These are phyloP conservation scores for Talaromyces wortmannii DNA, from an alignment of 495 filamentous ascomycete species.

Conservation along the genomic window DNA sequence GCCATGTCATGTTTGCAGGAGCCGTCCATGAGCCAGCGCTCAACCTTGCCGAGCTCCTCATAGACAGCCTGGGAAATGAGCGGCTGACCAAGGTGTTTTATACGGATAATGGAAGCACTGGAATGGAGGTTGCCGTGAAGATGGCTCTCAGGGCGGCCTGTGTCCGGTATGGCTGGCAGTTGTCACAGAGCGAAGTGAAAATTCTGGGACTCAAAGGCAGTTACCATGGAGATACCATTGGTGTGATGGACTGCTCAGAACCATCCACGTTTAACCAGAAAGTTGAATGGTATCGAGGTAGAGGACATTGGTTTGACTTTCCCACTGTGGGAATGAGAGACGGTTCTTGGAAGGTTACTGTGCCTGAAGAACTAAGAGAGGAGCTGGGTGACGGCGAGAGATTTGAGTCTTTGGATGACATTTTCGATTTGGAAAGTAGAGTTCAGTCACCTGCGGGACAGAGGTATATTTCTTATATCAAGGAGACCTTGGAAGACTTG, in stretches of 20 bases:
- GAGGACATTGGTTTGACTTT: slow-evolving; percentile 71
- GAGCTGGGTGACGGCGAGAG: slow-evolving; percentile 36
- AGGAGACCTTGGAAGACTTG: slow-evolving; percentile 39
- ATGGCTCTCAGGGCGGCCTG: slow-evolving; percentile 65
- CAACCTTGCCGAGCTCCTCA: slow-evolving; percentile 50
- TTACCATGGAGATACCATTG: slow-evolving; percentile 79
- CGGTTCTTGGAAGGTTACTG: slow-evolving; percentile 55
- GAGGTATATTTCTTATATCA: slow-evolving; percentile 54
- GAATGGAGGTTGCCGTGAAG: slow-evolving; percentile 72
- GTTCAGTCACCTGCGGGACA: slow-evolving; percentile 26
- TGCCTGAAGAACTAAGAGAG: slow-evolving; percentile 37
- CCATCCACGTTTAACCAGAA: slow-evolving; percentile 66
- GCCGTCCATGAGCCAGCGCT: slow-evolving; percentile 67
- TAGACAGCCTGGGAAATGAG: slow-evolving; percentile 48
- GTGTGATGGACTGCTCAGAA: slow-evolving; percentile 73
- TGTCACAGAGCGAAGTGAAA: slow-evolving; percentile 44
- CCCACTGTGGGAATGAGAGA: slow-evolving; percentile 57
- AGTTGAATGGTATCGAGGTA: slow-evolving; percentile 72
- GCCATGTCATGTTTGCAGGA: slow-evolving; percentile 77
- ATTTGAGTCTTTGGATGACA: slow-evolving; percentile 43
- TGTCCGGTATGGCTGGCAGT: slow-evolving; percentile 56
- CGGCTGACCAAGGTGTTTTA: slow-evolving; percentile 64
- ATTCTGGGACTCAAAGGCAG: slow-evolving; percentile 67
- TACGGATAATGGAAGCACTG: slow-evolving; percentile 74
- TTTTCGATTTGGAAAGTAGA: slow-evolving; percentile 56